These are phyloP conservation scores for Pogostemon cablin DNA, from an alignment of 257 asterid genomes.

Conservation along the genomic window DNA sequence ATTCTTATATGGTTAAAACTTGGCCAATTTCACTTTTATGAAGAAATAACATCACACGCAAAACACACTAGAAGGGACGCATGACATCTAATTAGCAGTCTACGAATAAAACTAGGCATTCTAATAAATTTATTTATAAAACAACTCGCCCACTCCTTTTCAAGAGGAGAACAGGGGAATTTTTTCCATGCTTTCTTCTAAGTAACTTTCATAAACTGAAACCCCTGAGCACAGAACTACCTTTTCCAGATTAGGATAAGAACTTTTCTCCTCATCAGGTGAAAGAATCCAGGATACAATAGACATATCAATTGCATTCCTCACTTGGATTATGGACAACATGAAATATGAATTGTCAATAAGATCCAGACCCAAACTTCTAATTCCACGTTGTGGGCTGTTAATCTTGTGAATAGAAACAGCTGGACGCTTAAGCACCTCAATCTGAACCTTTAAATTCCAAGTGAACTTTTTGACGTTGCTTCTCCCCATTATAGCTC, in stretches of 20 bases:
- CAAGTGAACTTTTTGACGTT: constrained; percentile 72
- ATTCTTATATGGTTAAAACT: constrained; percentile 5
- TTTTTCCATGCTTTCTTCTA: background rate
- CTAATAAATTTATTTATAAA: background rate
- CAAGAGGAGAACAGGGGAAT: background rate
- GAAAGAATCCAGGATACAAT: constrained; percentile 88
- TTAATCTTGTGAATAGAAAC: constrained; percentile 63
- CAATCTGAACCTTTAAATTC: constrained; percentile 86
- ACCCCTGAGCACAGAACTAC: constrained; percentile 38
- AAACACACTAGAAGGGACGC: background rate
- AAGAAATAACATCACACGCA: background rate
- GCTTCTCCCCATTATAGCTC: constrained; percentile 64
- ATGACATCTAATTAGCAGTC: constrained; percentile 4
- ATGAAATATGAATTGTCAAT: constrained; percentile 58
- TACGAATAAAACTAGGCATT: constrained; percentile 1
- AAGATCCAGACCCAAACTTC: constrained; percentile 69
- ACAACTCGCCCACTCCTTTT: background rate
- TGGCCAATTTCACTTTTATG: background rate
- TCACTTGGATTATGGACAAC: constrained; percentile 58
- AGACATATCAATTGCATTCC: constrained; percentile 69
- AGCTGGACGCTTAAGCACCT: constrained; percentile 87
- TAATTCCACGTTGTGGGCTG: constrained; percentile 55
- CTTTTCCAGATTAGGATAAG: constrained; percentile 86
- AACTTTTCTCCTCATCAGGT: constrained; percentile 93
- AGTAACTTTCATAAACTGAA: constrained; percentile 11